Conservation (phyloP, 1,284 basidiomycete genomes). For the Athelia psychrophila region DNA sequence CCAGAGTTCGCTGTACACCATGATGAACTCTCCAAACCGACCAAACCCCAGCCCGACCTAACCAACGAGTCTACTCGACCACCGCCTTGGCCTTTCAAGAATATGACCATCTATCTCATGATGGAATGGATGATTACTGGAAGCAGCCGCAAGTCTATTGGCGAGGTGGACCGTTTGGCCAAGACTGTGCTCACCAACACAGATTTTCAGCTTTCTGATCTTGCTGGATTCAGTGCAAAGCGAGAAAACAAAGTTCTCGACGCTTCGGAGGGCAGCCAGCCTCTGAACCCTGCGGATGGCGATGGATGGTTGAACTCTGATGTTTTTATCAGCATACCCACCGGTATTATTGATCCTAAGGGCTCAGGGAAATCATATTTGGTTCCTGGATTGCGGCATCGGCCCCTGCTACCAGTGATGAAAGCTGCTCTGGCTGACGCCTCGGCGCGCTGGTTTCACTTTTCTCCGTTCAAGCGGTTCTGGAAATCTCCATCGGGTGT, state of each 20-base stretch:
- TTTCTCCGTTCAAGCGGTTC: constrained; percentile 28
- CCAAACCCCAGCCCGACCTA: neutral
- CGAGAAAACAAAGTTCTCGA: constrained; percentile 10
- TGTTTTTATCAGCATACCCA: constrained; percentile 26
- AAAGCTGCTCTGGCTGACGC: constrained; percentile 20
- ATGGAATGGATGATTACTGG: constrained; percentile 21
- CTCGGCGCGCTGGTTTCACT: constrained; percentile 20
- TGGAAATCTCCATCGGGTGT: constrained; percentile 12
- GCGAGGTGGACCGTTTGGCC: constrained; percentile 17
- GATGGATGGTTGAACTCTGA: neutral
- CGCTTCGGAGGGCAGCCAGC: neutral
- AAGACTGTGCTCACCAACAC: constrained; percentile 10
- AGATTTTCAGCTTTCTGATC: constrained; percentile 3
- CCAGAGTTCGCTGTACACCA: constrained; percentile 16
- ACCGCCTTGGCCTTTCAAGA: constrained; percentile 15
- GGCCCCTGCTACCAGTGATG: constrained; percentile 23
- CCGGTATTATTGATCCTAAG: constrained; percentile 15
- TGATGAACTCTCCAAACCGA: no score
- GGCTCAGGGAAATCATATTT: constrained; percentile 11
- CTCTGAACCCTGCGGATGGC: neutral
- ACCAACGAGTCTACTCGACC: neutral
- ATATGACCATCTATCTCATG: constrained; percentile 18
- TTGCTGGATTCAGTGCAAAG: constrained; percentile 14
- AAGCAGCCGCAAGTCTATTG: constrained; percentile 11
- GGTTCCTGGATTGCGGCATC: constrained; percentile 25